phyloP scores from a whole-genome alignment of 441 rosid species.

The Geranium incanum region DNA sequence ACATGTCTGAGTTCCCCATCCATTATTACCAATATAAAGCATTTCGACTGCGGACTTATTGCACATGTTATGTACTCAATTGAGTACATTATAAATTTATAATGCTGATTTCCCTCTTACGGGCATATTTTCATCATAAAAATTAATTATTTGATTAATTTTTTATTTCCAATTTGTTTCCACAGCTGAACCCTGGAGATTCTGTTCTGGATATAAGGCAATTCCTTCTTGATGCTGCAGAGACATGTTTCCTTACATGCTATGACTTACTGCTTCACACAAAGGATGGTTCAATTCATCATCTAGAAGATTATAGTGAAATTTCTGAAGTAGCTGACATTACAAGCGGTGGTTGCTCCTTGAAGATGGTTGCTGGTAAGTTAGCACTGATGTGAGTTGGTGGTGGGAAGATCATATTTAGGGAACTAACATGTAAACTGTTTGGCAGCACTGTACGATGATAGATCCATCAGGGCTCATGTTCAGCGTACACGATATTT shows the following conservation, averaged over 20 bases:
- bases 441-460: constrained; percentile 80
- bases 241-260: constrained; percentile 91
- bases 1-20: neutral
- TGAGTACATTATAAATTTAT: neutral
- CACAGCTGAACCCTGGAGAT: constrained; percentile 96
- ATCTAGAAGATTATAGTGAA: constrained; percentile 90
- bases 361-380: constrained; percentile 93
- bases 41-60: neutral
- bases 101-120: neutral
- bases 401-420: constrained; percentile 1
- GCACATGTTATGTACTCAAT: neutral
- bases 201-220: constrained; percentile 98
- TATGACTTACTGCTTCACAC: constrained; percentile 71
- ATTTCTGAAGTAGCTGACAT: constrained; percentile 95
- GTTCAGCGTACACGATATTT: constrained; percentile 88
- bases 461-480: constrained; percentile 95
- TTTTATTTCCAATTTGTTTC: constrained; percentile 11
- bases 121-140: neutral
- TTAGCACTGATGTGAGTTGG: constrained; percentile 11
- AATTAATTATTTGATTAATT: neutral
- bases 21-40: neutral
- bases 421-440: constrained; percentile 22
- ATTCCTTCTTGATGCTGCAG: constrained; percentile 95
- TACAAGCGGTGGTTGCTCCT: constrained; percentile 71
- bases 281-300: constrained; percentile 78